Evolutionary conservation across 2,329 filamentous ascomycete species (phyloP).

Genomic region (Microsporum audouinii): DNA sequence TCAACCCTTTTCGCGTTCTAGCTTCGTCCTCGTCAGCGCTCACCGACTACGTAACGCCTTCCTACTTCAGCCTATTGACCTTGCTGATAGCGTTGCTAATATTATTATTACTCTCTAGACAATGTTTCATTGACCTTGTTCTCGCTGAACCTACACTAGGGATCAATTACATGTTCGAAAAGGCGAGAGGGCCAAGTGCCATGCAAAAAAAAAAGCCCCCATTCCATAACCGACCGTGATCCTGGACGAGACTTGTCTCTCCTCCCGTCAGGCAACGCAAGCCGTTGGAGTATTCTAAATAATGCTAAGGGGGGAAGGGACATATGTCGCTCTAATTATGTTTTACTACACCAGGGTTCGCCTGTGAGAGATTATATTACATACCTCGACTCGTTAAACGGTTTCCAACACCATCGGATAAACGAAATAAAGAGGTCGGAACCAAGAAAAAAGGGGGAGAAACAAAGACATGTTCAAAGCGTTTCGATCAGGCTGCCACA

Average conservation of each 20-base stretch:
- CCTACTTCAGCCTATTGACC: background rate
- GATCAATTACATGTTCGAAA: background rate
- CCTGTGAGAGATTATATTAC: background rate
- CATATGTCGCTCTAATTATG: background rate
- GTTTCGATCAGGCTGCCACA: background rate
- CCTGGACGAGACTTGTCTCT: background rate
- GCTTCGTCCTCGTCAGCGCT: background rate
- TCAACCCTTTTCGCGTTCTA: too few relatives aligned
- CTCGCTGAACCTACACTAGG: background rate
- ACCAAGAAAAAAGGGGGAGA: background rate
- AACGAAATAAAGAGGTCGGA: background rate
- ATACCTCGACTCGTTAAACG: background rate
- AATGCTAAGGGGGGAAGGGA: background rate
- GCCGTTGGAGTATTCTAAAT: too few relatives aligned
- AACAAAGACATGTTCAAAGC: background rate
- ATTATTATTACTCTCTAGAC: background rate
- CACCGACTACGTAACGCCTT: background rate
- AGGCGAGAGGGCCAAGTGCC: background rate
- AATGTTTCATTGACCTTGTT: constrained; percentile 1
- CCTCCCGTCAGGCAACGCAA: too few relatives aligned
- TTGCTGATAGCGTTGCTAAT: background rate
- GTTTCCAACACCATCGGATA: background rate
- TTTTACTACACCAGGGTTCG: background rate
- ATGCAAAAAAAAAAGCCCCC: background rate
- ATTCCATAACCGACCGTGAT: background rate